phyloP scores from a whole-genome alignment of 2,329 filamentous ascomycete genomes.

The Gyromitra esculenta region DNA sequence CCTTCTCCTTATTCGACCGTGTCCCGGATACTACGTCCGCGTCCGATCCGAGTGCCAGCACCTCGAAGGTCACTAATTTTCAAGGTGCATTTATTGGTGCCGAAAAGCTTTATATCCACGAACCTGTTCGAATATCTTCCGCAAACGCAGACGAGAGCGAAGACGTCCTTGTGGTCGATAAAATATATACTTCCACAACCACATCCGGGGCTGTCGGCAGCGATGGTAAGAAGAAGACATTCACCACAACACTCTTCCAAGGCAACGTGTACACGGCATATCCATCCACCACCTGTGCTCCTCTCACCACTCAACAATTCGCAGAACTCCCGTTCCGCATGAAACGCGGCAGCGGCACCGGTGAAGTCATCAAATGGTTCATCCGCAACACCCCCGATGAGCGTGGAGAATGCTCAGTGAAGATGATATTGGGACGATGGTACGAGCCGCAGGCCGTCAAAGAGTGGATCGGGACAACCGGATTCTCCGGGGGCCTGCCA shows the following conservation, averaged over 20 bases:
- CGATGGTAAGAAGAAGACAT: conserved; percentile 25
- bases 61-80: conserved; percentile 59
- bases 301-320: conserved; percentile 40
- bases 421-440: conserved; percentile 49
- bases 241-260: conserved; percentile 35
- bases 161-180: conserved; percentile 64
- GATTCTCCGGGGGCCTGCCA: conserved; percentile 30
- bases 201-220: background rate
- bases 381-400: conserved; percentile 23
- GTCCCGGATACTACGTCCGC: conserved; percentile 37
- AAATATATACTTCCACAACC: conserved; percentile 56
- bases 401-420: conserved; percentile 26
- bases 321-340: conserved; percentile 50
- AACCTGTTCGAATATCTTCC: conserved; percentile 66
- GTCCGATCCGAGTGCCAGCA: conserved; percentile 57
- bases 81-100: conserved; percentile 68
- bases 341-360: conserved; percentile 37
- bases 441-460: conserved; percentile 53
- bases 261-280: conserved; percentile 50
- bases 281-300: conserved; percentile 26
- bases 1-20: conserved; percentile 66
- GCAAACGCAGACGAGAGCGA: conserved; percentile 59
- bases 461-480: conserved; percentile 43
- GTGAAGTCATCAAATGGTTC: conserved; percentile 47
- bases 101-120: conserved; percentile 70